Evolutionary conservation across 768 basidiomycete species (phyloP), one percentile per base, ranked within the genome.

Genomic region (Gyrodon lividus): DNA sequence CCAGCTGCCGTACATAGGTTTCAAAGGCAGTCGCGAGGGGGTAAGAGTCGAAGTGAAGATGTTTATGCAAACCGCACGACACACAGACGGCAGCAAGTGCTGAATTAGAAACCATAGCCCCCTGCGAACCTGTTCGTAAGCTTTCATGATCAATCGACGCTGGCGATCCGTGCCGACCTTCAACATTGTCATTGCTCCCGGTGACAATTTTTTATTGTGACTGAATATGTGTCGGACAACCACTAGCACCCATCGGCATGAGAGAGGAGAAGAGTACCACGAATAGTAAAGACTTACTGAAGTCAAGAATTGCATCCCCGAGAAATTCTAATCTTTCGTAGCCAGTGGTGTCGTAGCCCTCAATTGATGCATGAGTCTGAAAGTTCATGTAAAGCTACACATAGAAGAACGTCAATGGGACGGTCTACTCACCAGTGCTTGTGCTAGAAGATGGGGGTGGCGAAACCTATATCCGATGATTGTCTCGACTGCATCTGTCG

Each of bases 231-330:
- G 76, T 19, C 79, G 80, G 26, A 89, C 80, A 19, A 88, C 83
- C 73, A 91, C 91, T 92, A 28, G 57, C 16, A 37, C 55, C 17
- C 39, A 40, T 46, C 40, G 54, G 41, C 46, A 37, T n/a, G n/a
- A n/a, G n/a, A n/a, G n/a, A n/a, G n/a, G 24, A 46, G 7, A 30
- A 16, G 39, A 9, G 1, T 12, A 20, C 19, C 16, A 24, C 16
- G 8, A 34, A 46, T 31, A 41, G 37, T 24, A 20, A 26, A 19
- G 12, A 72, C 88, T 48, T 61, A 92, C 91, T 68, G 51, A 90
- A 87, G 66, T 93, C 92, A 22, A 94, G 77, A 45, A 94, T 80
- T 1, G 88, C 89, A 69, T 94, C 92, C 12, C 92, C 92, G 35
- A 92, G 74, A 63, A 92, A 94, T 65, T 92, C 90, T 31, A 93